Evolutionary conservation across 306 rosid genomes (phyloP).

Genomic region (Corylus heterophylla): DNA sequence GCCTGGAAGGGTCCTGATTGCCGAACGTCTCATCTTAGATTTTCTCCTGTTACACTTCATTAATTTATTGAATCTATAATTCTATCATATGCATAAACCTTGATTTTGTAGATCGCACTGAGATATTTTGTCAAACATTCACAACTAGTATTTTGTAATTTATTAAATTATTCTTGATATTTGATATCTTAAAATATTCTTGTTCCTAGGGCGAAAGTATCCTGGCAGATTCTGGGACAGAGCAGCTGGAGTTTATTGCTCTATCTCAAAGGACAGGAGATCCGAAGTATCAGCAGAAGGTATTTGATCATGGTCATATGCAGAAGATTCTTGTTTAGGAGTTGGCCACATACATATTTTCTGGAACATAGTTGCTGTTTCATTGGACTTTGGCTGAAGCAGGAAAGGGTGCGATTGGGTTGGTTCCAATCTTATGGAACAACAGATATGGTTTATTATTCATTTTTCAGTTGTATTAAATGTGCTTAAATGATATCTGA

Average conservation of each 20-base stretch:
- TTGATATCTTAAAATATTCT: background rate
- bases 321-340: background rate
- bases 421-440: background rate
- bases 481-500: slow-evolving; percentile 3
- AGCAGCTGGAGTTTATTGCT: slow-evolving; percentile 95
- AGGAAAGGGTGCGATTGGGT: background rate
- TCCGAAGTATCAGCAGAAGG: slow-evolving; percentile 91
- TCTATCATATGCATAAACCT: slow-evolving; percentile 17
- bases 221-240: slow-evolving; percentile 96
- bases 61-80: slow-evolving; percentile 9
- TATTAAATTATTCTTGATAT: slow-evolving; percentile 3
- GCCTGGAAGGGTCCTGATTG: too few species aligned
- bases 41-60: background rate
- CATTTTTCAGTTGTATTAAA: background rate
- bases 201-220: slow-evolving; percentile 83
- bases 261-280: slow-evolving; percentile 98
- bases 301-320: slow-evolving; percentile 25
- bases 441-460: background rate
- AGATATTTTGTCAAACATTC: slow-evolving; percentile 8
- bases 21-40: too few species aligned
- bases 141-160: background rate
- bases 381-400: background rate
- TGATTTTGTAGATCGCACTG: slow-evolving; percentile 14
- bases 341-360: background rate
- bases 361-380: background rate